phyloP scores from a whole-genome alignment of 192 early-diverging fungal genomes.

The Phlyctochytrium arcticum region DNA sequence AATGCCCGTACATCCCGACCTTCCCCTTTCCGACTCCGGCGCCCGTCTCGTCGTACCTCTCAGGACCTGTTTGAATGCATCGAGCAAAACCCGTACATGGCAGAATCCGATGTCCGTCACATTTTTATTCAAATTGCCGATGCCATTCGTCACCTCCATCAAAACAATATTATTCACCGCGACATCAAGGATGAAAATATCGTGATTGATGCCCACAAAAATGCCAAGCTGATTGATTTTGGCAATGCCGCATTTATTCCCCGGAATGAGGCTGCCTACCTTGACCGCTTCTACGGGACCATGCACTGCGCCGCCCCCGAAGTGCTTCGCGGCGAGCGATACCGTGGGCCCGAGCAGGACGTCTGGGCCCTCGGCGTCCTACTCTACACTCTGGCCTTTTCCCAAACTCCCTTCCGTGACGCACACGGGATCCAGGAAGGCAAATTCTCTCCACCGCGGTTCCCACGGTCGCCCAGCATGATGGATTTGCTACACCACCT shows the following conservation, averaged over 20 bases:
- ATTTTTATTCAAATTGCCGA: conserved; percentile 42
- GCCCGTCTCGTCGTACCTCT: conserved; percentile 1
- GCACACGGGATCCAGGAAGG: conserved; percentile 1
- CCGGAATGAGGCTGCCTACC: conserved; percentile 45
- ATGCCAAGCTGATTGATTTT: conserved; percentile 81
- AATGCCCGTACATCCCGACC: background rate
- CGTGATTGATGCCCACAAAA: conserved; percentile 40
- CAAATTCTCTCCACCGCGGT: conserved; percentile 8
- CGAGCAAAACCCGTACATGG: conserved; percentile 33
- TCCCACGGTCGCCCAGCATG: conserved; percentile 1
- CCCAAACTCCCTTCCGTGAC: conserved; percentile 40
- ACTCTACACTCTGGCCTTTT: conserved; percentile 69
- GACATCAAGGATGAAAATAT: conserved; percentile 28
- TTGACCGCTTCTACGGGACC: conserved; percentile 72
- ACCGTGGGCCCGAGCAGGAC: conserved; percentile 72
- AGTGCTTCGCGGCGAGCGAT: conserved; percentile 57
- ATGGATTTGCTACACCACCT: conserved; percentile 63
- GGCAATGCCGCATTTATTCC: conserved; percentile 65
- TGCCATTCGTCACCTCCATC: conserved; percentile 34
- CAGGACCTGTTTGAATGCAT: conserved; percentile 48
- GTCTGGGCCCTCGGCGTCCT: conserved; percentile 80
- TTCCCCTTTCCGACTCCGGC: background rate
- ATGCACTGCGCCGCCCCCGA: conserved; percentile 76
- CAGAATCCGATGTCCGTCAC: conserved; percentile 39
- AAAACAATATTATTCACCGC: conserved; percentile 1